Evolutionary conservation across 192 early-diverging fungal species (phyloP), one percentile per base, ranked within the genome.

Genomic region (Dimargaris xerosporica): DNA sequence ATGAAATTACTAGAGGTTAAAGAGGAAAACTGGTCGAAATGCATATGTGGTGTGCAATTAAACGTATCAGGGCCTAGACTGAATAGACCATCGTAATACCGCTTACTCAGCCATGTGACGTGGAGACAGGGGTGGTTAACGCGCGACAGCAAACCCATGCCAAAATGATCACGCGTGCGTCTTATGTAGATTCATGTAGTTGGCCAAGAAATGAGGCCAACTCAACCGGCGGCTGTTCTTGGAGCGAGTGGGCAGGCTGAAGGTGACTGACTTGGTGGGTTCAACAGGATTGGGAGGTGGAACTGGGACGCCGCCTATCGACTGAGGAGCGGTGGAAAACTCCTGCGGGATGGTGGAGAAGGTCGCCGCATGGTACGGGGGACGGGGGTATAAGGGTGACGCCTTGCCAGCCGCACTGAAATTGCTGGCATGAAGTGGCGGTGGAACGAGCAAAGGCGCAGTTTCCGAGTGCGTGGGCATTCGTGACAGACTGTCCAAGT

Each of bases 181-280:
- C n/a, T n/a, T n/a, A n/a, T n/a, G n/a, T n/a, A n/a, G n/a, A n/a
- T n/a, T n/a, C n/a, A n/a, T n/a, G n/a, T n/a, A n/a, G n/a, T n/a
- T n/a, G n/a, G n/a, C n/a, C n/a, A 51, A 51, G 50, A 51, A 6
- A 21, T 51, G 50, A n/a, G 50, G 50, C 50, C 50, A 51, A 23
- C 50, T 51, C 50, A 51, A n/a, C 10, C n/a, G 50, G 11, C 50
- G 7, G 5, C 11, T 6, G 50, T 10, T 21, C 50, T 51, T 51
- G 7, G 50, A 21, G n/a, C 50, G 50, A 5, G 10, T 51, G 21
- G 50, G 50, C 50, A 51, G 50, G 21, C 50, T 51, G 11, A n/a
- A 21, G 50, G 6, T 51, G 5, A 21, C 5, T 7, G 50, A 7
- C 50, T 13, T 10, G 50, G 50, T 51, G 7, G 19, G 13, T 15